Evolutionary conservation across 108 stramenopile species (phyloP), one percentile per base, ranked within the genome.

Genomic region (Mediolabrus comicus): DNA sequence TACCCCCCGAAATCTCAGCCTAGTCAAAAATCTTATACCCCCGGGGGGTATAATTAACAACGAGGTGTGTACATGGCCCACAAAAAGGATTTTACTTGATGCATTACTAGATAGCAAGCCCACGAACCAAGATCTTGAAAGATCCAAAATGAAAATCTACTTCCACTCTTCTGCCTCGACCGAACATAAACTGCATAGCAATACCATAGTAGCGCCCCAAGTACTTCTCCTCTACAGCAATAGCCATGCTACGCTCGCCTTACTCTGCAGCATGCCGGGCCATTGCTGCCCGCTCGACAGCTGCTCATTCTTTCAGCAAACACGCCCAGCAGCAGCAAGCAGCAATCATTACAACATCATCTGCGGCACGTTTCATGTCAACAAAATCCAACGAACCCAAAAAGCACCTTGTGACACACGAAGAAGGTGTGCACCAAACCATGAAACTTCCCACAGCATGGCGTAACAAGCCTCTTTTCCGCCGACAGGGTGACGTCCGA

Each of bases 391-490:
- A 61, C 11, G 16, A 49, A 22, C 69, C 76, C 49, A 70, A 77
- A 36, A 77, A 77, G 63, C 69, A 77, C 33, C 76, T 77, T 33
- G 76, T 77, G 26, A 77, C 76, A 12, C 76, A 65, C 62, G 76
- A 77, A 70, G 76, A 90, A 67, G 91, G 91, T 36, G 88, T 91
- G 30, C 91, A 95, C 67, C 88, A 91, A 70, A 95, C 88, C 33
- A 92, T 91, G 91, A 83, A 86, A 62, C 62, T 91, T 25, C 79
- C 81, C 55, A 88, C 88, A 62, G 66, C 77, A 26, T 97, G 94
- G 94, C 79, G 90, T 25, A 91, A 94, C 84, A 94, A 94, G 67
- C 96, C 96, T 3, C 83, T 97, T 33, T 97, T 97, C 74, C 92
- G 94, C 53, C 90, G 96, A 32, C 90, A 89, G 58, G 96, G 96